These are phyloP conservation scores for Pestalotiopsis sp. DNA, from an alignment of 2,329 filamentous ascomycete genomes.

Conservation along the genomic window DNA sequence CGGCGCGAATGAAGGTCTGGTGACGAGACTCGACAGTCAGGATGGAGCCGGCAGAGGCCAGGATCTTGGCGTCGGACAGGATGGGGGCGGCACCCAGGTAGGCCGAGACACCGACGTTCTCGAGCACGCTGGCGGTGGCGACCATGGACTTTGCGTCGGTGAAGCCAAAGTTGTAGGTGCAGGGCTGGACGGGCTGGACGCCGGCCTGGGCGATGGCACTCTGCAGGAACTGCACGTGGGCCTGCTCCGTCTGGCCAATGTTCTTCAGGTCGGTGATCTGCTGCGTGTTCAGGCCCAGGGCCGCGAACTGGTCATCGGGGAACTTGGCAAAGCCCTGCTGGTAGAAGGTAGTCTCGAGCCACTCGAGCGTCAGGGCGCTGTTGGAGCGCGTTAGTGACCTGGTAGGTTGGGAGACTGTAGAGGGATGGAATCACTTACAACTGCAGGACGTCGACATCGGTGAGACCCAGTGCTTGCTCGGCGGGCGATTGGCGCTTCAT, in stretches of 20 bases:
- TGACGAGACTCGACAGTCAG: slow-evolving; percentile 75
- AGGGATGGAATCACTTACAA: slow-evolving; percentile 46
- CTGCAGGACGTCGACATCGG: slow-evolving; percentile 59
- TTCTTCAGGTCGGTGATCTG: slow-evolving; percentile 63
- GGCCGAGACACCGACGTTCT: slow-evolving; percentile 75
- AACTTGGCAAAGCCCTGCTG: slow-evolving; percentile 71
- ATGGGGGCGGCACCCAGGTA: slow-evolving; percentile 73
- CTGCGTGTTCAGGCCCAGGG: slow-evolving; percentile 57
- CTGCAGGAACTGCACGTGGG: slow-evolving; percentile 63
- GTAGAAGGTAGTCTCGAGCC: slow-evolving; percentile 76
- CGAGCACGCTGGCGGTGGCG: slow-evolving; percentile 68
- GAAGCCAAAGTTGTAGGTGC: slow-evolving; percentile 74
- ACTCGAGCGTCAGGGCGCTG: slow-evolving; percentile 73
- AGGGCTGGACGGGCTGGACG: slow-evolving; percentile 67
- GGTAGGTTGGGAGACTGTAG: neutral
- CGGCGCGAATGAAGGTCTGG: slow-evolving; percentile 71
- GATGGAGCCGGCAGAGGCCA: slow-evolving; percentile 70
- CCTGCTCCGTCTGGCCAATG: slow-evolving; percentile 65
- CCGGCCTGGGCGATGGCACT: slow-evolving; percentile 64
- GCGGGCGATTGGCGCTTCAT: slow-evolving; percentile 54
- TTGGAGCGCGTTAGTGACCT: slow-evolving; percentile 20
- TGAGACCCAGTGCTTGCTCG: slow-evolving; percentile 48
- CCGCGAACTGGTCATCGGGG: slow-evolving; percentile 64
- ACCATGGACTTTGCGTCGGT: slow-evolving; percentile 70
- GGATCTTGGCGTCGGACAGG: slow-evolving; percentile 59